A percentile compares a stretch with the other conserved stretches of the same genome.
These are phyloP conservation scores for Syncephalastrum sp. DNA, from an alignment of 371 early-diverging fungal genomes.

Conservation along the genomic window DNA sequence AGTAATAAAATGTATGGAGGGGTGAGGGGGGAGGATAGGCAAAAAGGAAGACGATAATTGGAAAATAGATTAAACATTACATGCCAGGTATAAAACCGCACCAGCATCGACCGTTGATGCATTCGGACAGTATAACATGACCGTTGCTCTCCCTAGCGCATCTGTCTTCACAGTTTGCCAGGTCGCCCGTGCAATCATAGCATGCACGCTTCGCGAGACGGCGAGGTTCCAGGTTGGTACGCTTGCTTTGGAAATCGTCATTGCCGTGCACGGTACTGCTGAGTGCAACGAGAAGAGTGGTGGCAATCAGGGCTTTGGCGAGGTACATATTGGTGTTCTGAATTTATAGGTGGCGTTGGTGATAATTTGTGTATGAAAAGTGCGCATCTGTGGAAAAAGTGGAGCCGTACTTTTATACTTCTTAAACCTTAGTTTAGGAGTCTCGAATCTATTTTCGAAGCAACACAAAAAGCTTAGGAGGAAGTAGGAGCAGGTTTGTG, in stretches of 20 bases:
- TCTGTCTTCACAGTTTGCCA: constrained; percentile 11
- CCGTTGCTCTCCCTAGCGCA: background rate
- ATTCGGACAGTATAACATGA: constrained; percentile 18
- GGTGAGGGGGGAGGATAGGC: background rate
- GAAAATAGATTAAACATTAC: constrained; percentile 4
- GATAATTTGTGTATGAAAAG: no score
- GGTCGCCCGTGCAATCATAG: constrained; percentile 17
- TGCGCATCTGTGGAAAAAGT: no score
- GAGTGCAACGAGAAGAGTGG: no score
- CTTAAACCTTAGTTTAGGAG: no score
- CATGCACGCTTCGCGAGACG: constrained; percentile 12
- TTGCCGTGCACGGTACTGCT: no score
- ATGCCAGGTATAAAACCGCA: constrained; percentile 13
- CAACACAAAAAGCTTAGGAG: no score
- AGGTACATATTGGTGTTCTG: no score
- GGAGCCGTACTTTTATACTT: no score
- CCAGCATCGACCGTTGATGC: constrained; percentile 12
- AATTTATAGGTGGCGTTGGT: no score
- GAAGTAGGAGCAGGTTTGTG: no score
- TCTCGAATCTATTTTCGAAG: no score
- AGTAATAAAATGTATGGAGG: background rate
- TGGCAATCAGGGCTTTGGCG: no score
- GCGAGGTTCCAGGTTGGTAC: background rate
- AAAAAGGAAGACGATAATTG: background rate
- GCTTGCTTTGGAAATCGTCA: constrained; percentile 10